phyloP scores from a whole-genome alignment of 73 alveolate genomes.

The Paramecium tetraurelia region DNA sequence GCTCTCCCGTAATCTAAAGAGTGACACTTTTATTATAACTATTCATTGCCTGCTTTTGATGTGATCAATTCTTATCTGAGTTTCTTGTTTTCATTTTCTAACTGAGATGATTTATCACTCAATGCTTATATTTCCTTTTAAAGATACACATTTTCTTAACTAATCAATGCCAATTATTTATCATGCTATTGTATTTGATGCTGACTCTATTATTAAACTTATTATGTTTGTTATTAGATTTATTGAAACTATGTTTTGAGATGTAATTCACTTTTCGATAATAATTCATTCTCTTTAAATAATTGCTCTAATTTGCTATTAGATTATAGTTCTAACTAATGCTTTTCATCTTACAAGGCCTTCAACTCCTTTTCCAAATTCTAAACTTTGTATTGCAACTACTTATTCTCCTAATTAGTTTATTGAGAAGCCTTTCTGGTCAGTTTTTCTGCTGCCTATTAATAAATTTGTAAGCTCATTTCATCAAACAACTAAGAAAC shows the following conservation, averaged over 20 bases:
- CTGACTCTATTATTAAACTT: neutral
- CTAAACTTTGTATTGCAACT: neutral
- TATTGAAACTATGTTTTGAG: neutral
- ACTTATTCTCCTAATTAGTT: slow-evolving; percentile 1
- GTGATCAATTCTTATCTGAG: slow-evolving; percentile 31
- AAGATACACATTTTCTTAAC: slow-evolving; percentile 37
- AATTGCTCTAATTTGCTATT: neutral
- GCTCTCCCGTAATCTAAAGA: slow-evolving; percentile 44
- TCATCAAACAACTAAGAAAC: slow-evolving; percentile 47
- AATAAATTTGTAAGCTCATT: neutral
- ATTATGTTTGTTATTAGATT: neutral
- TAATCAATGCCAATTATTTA: slow-evolving; percentile 44
- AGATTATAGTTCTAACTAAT: slow-evolving; percentile 1
- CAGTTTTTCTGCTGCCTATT: slow-evolving; percentile 56
- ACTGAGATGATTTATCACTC: neutral
- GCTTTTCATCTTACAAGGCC: neutral
- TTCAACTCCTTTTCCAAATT: slow-evolving; percentile 43
- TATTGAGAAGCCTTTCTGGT: slow-evolving; percentile 29
- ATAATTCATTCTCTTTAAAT: neutral
- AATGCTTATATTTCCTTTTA: slow-evolving; percentile 16
- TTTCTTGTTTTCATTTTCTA: slow-evolving; percentile 57
- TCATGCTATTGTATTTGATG: neutral
- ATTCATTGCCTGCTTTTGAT: neutral
- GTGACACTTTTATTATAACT: neutral
- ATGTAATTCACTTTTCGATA: slow-evolving; percentile 19